Conservation (phyloP, 345 rosid genomes). For the Physaria fendleri region DNA sequence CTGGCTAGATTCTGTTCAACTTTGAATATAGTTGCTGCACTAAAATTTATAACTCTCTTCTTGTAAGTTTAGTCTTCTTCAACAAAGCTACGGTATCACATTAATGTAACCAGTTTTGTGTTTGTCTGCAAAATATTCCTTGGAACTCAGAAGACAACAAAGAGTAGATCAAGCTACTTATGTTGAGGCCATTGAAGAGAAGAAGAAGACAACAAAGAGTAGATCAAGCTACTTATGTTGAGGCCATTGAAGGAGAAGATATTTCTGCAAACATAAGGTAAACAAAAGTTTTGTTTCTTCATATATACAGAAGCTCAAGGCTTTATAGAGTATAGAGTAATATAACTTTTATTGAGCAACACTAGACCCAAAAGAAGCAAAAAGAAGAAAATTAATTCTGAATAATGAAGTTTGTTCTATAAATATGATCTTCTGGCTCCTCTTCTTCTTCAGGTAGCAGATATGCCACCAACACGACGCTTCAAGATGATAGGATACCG, state of each 20-base stretch:
- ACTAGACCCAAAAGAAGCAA: slow-evolving; percentile 7
- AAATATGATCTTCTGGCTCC: not conserved
- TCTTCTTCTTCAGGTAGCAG: slow-evolving; percentile 5
- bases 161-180: not conserved
- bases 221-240: not conserved
- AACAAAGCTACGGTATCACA: not conserved
- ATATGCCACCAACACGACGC: slow-evolving; percentile 39
- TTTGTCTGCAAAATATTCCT: not conserved
- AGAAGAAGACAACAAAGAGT: not conserved
- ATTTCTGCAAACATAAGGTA: slow-evolving; percentile 4
- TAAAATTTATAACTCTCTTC: not conserved
- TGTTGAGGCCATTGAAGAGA: not conserved
- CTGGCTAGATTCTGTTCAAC: too few species aligned
- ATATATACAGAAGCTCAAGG: slow-evolving; percentile 16
- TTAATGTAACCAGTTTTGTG: not conserved
- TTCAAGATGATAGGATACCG: slow-evolving; percentile 70
- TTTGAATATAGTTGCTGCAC: not conserved
- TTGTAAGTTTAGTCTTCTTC: slow-evolving; percentile 13
- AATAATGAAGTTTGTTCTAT: slow-evolving; percentile 17
- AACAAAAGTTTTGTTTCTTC: slow-evolving; percentile 1
- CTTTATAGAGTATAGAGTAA: slow-evolving; percentile 9
- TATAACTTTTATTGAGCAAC: slow-evolving; percentile 15
- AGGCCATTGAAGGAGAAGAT: slow-evolving; percentile 2
- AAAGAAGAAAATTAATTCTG: slow-evolving; percentile 17
- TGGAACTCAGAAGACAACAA: not conserved